Percentiles rank a stretch among this genome's conserved stretches.
Conservation (phyloP, 768 basidiomycete species). For the Hygrophorus russula region DNA sequence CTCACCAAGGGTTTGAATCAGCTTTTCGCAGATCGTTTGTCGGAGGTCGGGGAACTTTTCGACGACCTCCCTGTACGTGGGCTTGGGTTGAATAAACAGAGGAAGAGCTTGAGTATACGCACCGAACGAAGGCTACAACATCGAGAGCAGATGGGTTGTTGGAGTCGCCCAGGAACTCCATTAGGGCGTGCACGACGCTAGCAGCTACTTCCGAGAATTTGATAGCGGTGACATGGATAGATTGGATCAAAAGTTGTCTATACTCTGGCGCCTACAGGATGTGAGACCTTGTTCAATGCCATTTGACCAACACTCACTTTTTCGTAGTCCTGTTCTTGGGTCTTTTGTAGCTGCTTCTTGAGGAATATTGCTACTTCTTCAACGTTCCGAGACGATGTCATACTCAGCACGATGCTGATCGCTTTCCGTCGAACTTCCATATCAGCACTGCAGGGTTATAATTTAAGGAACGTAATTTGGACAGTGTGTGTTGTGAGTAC, state of each 20-base stretch:
- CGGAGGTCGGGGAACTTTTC: constrained; percentile 93
- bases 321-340: constrained; percentile 85
- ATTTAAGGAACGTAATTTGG: background rate
- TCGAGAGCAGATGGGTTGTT: constrained; percentile 94
- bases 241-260: constrained; percentile 91
- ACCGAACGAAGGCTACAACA: constrained; percentile 66
- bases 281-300: background rate
- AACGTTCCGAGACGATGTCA: constrained; percentile 90
- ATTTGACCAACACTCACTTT: constrained; percentile 42
- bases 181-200: constrained; percentile 84
- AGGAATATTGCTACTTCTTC: constrained; percentile 94
- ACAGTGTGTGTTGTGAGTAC: constrained; percentile 19
- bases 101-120: constrained; percentile 4
- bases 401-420: constrained; percentile 76
- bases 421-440: constrained; percentile 96
- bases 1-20: constrained; percentile 68
- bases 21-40: constrained; percentile 71
- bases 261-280: constrained; percentile 74
- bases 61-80: constrained; percentile 66
- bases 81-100: background rate
- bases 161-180: constrained; percentile 92
- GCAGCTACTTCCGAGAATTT: constrained; percentile 96
- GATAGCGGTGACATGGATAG: constrained; percentile 93
- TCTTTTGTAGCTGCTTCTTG: constrained; percentile 95
- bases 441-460: constrained; percentile 52